Base-by-base conservation (phyloP, 179 eudicot species). In the Gypsophila paniculata region DNA sequence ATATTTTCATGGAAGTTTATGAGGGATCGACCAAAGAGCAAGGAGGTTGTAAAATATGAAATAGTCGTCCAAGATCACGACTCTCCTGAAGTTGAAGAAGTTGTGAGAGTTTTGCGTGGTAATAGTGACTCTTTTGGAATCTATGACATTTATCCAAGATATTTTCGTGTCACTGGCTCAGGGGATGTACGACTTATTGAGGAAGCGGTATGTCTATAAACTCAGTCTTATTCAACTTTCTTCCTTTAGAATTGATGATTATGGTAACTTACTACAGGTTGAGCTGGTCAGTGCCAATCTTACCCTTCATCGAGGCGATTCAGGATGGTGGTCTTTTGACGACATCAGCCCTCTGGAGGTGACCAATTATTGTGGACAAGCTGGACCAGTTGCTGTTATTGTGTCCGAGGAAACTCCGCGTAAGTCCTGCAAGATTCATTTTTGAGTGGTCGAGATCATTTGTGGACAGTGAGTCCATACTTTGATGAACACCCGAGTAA, bases 401-500 rank as follows among this genome's bases (percentile, higher is more conserved):
- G 89, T 89, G 68, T 89, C 98, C 6, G 98, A 93, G 83, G 98
- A 91, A 87, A 89, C 96, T 32, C 98, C 98, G 58, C 97, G 98
- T 93, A 76, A 84, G 98, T 85, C 74, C 18, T 51, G 65, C 66
- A 75, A 42, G 68, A 38, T 64, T 18, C 26, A 21, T 38, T 64
- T 17, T 38, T 10, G 0, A 46, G 8, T 39, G 8, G 9, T 39
- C 44, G 44, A 39, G 44, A 39, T 39, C 44, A 39, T 39, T 39
- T 1, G 8, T 39, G 44, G 44, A 8, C 10, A 8, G 10, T 39
- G 44, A 8, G 44, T 39, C 9, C 44, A 39, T 39, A 8, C 3
- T 39, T 39, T 39, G 44, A 39, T 2, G 8, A 0, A 39, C 44
- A 39, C 44, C 3, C 2, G 34, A 39, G 6, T 6, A 39, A 6